Conservation (phyloP, 345 rosid genomes). For the Lepidium aucheri region DNA sequence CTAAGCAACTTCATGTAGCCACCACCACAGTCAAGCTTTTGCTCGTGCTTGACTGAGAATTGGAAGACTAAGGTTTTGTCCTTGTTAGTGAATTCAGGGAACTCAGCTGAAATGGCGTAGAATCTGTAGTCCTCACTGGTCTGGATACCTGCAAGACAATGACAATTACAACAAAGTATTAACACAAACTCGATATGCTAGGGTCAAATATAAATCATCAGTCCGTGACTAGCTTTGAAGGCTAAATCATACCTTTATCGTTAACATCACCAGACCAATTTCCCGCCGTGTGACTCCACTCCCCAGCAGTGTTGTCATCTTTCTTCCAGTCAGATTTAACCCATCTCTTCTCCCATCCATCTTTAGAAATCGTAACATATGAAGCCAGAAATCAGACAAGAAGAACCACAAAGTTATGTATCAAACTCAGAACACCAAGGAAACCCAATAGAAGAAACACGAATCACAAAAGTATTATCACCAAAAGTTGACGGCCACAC, state of each 20-base stretch:
- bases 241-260: constrained; percentile 60
- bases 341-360: constrained; percentile 96
- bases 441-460: background rate
- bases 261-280: constrained; percentile 85
- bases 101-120: constrained; percentile 95
- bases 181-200: background rate
- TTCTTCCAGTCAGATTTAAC: constrained; percentile 89
- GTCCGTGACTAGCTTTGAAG: background rate
- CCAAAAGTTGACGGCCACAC: background rate
- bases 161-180: background rate
- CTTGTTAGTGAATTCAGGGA: constrained; percentile 89
- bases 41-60: constrained; percentile 97
- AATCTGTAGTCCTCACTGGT: constrained; percentile 97
- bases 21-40: constrained; percentile 99
- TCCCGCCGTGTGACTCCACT: constrained; percentile 89
- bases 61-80: constrained; percentile 89
- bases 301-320: constrained; percentile 82
- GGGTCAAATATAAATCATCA: background rate
- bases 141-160: constrained; percentile 60
- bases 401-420: background rate
- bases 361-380: constrained; percentile 23
- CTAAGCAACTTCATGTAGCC: constrained; percentile 98
- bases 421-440: background rate
- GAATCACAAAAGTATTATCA: background rate
- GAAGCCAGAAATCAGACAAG: background rate